phyloP scores from a whole-genome alignment of 345 rosid species.

The Murraya paniculata region DNA sequence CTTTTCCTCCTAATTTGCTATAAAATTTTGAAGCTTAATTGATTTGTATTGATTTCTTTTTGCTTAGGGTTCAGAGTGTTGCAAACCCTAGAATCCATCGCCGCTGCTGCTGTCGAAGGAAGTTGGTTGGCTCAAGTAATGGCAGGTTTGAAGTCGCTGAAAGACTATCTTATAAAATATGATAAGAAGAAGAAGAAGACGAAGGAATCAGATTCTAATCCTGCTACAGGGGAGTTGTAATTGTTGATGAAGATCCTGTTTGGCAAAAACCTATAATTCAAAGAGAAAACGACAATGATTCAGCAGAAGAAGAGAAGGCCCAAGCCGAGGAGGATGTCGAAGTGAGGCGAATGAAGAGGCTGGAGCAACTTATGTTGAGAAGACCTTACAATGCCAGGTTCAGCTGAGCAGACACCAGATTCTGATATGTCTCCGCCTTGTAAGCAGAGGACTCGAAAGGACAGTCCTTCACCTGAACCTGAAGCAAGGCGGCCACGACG shows the following conservation, averaged over 20 bases:
- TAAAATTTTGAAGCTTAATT: no score
- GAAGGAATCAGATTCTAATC: conserved; percentile 28
- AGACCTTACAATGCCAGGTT: conserved; percentile 47
- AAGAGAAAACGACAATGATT: conserved; percentile 62
- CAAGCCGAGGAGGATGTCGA: conserved; percentile 82
- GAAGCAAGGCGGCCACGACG: conserved; percentile 18
- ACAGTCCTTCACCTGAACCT: conserved; percentile 60
- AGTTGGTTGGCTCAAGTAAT: conserved; percentile 13
- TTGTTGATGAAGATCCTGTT: conserved; percentile 86
- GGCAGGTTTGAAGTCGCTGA: conserved; percentile 43
- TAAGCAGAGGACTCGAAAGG: conserved; percentile 44
- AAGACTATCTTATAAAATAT: conserved; percentile 84
- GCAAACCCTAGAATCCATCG: no score
- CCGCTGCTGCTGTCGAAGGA: background rate
- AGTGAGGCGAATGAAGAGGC: conserved; percentile 77
- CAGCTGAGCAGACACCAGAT: conserved; percentile 45
- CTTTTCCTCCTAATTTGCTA: no score
- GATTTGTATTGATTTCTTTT: no score
- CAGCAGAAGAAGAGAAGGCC: conserved; percentile 73
- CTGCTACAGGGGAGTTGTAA: conserved; percentile 52
- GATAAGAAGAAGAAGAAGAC: conserved; percentile 54
- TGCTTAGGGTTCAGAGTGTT: no score
- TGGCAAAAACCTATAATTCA: conserved; percentile 79
- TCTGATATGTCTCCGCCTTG: conserved; percentile 71
- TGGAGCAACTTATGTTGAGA: conserved; percentile 58